Base-by-base conservation (phyloP, 176 grass and related monocot species). In the Musa troglodytarum region DNA sequence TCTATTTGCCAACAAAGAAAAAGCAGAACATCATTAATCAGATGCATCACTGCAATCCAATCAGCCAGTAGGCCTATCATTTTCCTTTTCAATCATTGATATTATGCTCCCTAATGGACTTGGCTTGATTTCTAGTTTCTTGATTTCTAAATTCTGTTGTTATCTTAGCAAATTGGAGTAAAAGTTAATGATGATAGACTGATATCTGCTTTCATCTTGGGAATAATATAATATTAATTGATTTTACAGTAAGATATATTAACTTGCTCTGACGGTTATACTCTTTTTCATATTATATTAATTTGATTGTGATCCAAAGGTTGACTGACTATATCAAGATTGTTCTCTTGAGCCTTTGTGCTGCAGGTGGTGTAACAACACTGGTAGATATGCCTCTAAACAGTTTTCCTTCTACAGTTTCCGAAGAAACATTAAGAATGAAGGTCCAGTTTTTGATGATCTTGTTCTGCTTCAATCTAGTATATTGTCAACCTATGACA, bases 381-480 rank as follows among this genome's bases (percentile, higher is more conserved):
- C 53, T 99, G 72, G 81, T 99, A 20, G 95, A 99, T 79, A 99
- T 99, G 95, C 90, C 95, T 53, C 95, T 99, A 68, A 99, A 99
- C 77, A 99, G 86, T 81, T 81, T 82, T 24, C 95, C 95, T 1
- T 94, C 95, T 26, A 94, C 95, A 5, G 84, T 99, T 13, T 91
- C 90, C 55, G 82, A 89, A 77, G 88, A 99, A 81, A 99, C 95
- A 28, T 82, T 99, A 34, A 93, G 83, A 85, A 50, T 91, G 17
- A 99, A 99, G 95, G 95, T 98, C 17, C 52, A 52, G 28, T 80
- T 74, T 23, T 76, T 84, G 22, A 24, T 59, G 26, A 59, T 21
- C 17, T 80, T 74, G 28, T 23, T 83, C 62, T 50, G 34, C 7
- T n/a, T 43, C 2, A 73, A 52, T 50, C 69, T 81, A 21, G 34